Conservation (phyloP, 75 land plant genomes). For the Sequoia sempervirens region DNA sequence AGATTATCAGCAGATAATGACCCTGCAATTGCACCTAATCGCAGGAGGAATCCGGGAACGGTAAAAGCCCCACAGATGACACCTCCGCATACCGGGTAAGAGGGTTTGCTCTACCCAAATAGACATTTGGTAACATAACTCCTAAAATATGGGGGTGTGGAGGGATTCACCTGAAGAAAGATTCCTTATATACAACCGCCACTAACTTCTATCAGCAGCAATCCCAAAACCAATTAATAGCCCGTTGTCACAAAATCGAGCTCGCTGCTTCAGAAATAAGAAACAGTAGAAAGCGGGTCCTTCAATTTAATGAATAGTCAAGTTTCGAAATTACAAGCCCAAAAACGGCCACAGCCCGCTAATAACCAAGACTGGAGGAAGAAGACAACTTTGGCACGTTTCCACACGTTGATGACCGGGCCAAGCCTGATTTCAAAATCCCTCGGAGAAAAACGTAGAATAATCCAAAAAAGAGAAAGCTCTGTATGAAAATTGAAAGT, state of each 20-base stretch:
- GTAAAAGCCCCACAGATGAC: background rate
- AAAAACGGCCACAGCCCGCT: background rate
- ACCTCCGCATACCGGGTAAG: background rate
- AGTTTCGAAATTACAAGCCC: background rate
- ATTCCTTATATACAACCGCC: background rate
- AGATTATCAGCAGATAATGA: background rate
- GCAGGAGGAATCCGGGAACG: background rate
- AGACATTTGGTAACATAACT: background rate
- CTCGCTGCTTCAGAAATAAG: background rate
- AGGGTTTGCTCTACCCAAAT: background rate
- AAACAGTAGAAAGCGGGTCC: background rate
- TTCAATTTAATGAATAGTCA: background rate
- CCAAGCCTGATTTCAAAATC: background rate
- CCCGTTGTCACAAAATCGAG: background rate
- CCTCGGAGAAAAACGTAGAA: background rate
- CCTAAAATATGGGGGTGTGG: background rate
- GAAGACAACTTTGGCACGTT: background rate
- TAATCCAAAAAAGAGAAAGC: background rate
- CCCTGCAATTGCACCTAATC: background rate
- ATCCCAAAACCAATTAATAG: background rate
- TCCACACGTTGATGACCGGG: background rate
- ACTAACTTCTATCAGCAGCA: background rate
- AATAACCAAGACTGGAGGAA: background rate
- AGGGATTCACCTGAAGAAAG: background rate
- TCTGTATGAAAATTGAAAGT: background rate